Evolutionary conservation across 441 rosid genomes (phyloP), one percentile per base, ranked within the genome.

Genomic region (Metrosideros polymorpha): DNA sequence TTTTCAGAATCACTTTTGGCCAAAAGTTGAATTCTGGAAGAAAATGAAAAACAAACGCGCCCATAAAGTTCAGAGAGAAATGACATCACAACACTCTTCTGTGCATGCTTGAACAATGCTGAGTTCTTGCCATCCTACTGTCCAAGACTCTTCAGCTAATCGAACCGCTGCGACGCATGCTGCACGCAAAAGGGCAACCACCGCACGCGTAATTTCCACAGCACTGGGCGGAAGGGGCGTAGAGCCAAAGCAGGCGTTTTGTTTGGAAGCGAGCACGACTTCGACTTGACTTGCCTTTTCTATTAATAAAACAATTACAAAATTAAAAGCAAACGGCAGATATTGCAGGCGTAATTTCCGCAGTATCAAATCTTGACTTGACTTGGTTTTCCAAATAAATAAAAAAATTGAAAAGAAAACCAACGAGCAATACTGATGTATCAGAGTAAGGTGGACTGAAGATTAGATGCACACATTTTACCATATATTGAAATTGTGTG

Each of bases 201-300:
- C 12, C 3, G 29, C 61, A 55, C 9, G 29, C 29, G 9, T 5
- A 55, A 25, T 55, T 55, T 55, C 7, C 61, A 27, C 61, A 12
- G 15, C 29, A 55, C 25, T 55, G 29, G 3, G 3, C 61, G 3
- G 29, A 55, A 25, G n/a, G 29, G 14, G 30, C 61, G 0, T 55
- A 25, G 14, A 53, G 56, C 27, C 12, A 6, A 52, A 0, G 1
- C 1, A 6, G 54, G 54, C 0, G 24, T 52, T 52, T 52, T 52
- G 6, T 4, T 4, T 8, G 0, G 24, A 54, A 24, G 1, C 0
- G 1, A 54, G 57, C n/a, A 24, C 12, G n/a, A 24, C 13, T 54
- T 24, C 12, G 5, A 24, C n/a, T 54, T 54, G n/a, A 4, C 57
- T 54, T 24, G 27, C 10, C 24, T 54, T 54, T 24, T 12, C 57